Conservation (phyloP, 495 filamentous ascomycete genomes). For the Penicillium odoratum region DNA sequence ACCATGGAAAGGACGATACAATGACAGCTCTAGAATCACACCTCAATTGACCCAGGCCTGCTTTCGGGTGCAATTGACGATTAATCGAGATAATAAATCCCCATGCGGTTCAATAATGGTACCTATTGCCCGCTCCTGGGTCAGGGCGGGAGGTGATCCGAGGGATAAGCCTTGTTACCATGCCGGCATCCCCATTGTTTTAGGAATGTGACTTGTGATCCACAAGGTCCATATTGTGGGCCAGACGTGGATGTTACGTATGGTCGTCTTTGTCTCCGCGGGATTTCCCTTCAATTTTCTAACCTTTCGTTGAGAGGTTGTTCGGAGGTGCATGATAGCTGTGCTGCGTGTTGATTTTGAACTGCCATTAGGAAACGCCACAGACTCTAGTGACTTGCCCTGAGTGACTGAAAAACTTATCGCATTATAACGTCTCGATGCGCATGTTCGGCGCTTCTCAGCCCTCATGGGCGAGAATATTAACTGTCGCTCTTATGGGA, state of each 20-base stretch:
- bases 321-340: background rate
- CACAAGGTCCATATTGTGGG: constrained; percentile 10
- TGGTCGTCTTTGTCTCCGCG: background rate
- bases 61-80: background rate
- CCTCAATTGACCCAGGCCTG: background rate
- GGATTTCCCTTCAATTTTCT: background rate
- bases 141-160: constrained; percentile 6
- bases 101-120: background rate
- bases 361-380: background rate
- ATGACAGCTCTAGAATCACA: constrained; percentile 17
- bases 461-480: constrained; percentile 22
- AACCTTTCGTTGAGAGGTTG: background rate
- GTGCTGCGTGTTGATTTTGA: background rate
- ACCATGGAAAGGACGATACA: constrained; percentile 19
- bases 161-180: constrained; percentile 29
- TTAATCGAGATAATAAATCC: background rate
- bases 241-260: constrained; percentile 1
- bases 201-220: constrained; percentile 26
- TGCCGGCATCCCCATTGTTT: constrained; percentile 22
- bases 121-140: background rate
- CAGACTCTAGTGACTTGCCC: background rate
- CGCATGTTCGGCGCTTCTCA: constrained; percentile 10
- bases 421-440: constrained; percentile 9
- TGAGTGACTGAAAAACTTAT: background rate
- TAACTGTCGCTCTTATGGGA: constrained; percentile 20